Evolutionary conservation across 2,329 filamentous ascomycete genomes (phyloP).

Genomic region (Seiridium unicorne): DNA sequence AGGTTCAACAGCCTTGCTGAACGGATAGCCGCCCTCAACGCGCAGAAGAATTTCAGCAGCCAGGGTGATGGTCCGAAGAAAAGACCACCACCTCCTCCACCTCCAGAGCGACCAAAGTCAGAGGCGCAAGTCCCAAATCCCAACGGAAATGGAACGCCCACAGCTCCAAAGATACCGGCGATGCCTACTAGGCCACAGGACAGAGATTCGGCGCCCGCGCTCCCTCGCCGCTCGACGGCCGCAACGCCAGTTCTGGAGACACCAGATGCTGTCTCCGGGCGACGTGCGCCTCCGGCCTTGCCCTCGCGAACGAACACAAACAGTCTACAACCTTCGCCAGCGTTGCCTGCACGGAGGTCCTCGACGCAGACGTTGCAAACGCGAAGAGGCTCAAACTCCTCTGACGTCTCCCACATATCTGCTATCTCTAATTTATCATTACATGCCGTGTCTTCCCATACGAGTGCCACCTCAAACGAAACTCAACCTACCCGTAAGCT

Average conservation of each 20-base stretch:
- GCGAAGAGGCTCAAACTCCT: constrained; percentile 57
- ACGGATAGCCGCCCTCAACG: constrained; percentile 63
- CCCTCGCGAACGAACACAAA: constrained; percentile 38
- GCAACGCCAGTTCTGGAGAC: constrained; percentile 17
- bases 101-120: constrained; percentile 37
- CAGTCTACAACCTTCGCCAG: constrained; percentile 39
- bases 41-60: constrained; percentile 56
- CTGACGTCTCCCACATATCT: constrained; percentile 54
- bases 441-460: constrained; percentile 43
- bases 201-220: constrained; percentile 29
- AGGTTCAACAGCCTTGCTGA: constrained; percentile 60
- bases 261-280: constrained; percentile 22
- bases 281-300: constrained; percentile 33
- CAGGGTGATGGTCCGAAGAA: constrained; percentile 29
- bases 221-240: constrained; percentile 36
- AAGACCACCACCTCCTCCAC: constrained; percentile 44
- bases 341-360: constrained; percentile 48
- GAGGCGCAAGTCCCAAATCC: constrained; percentile 33
- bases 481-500: constrained; percentile 39
- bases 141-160: constrained; percentile 19
- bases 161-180: constrained; percentile 29
- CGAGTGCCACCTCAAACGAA: constrained; percentile 45
- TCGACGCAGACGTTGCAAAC: constrained; percentile 41
- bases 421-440: constrained; percentile 52
- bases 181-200: constrained; percentile 37